Conservation (phyloP, 176 grass and related monocot genomes). For the Triticum dicoccoides region DNA sequence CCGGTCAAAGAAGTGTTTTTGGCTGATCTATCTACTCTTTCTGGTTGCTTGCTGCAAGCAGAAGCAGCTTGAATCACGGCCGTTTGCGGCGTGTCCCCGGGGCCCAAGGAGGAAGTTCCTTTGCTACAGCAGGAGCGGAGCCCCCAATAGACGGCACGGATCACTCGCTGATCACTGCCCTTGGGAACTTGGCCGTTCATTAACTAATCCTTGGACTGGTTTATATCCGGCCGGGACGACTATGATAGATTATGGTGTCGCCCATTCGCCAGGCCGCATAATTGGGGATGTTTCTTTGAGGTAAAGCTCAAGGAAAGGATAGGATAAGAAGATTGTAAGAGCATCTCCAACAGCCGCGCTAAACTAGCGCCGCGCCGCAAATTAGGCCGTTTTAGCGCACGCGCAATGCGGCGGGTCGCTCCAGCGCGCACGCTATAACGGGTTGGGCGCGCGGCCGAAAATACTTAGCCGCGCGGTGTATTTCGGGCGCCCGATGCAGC, state of each 20-base stretch:
- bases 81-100: background rate
- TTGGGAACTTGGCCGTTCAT: background rate
- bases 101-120: background rate
- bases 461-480: no score
- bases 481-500: no score
- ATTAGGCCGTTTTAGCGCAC: no score
- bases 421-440: no score
- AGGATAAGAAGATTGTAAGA: no score
- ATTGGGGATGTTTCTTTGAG: constrained; percentile 16
- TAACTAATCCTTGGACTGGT: background rate
- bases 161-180: constrained; percentile 4
- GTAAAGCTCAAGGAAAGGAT: constrained; percentile 34
- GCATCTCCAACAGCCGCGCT: no score
- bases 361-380: no score
- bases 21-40: background rate
- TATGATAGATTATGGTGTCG: background rate
- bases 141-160: constrained; percentile 17
- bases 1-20: background rate
- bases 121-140: background rate
- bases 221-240: background rate
- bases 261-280: constrained; percentile 3
- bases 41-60: constrained; percentile 30
- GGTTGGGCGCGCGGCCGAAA: no score
- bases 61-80: constrained; percentile 48
- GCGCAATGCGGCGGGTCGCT: no score